A percentile compares a stretch with the other conserved stretches of the same genome.
Evolutionary conservation across 495 filamentous ascomycete genomes (phyloP).

Genomic region (Platismatia glauca): DNA sequence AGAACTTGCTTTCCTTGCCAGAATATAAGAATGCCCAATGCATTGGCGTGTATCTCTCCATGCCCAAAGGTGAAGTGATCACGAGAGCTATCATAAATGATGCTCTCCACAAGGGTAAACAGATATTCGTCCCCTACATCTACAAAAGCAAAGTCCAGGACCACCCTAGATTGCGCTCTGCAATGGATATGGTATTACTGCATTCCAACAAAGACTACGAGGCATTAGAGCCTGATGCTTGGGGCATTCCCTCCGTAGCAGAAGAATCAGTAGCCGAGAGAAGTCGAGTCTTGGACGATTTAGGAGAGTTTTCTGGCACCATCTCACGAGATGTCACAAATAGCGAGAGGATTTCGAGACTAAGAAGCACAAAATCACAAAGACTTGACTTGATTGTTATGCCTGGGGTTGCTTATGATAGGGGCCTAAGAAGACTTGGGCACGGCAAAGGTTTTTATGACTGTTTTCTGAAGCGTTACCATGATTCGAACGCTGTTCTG

Average conservation of each 20-base stretch:
- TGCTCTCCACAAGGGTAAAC: slow-evolving; percentile 67
- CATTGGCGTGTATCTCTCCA: slow-evolving; percentile 84
- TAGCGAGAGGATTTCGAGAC: not conserved
- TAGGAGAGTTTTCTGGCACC: not conserved
- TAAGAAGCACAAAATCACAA: not conserved
- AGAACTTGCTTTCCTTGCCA: slow-evolving; percentile 48
- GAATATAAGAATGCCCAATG: slow-evolving; percentile 62
- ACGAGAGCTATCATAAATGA: slow-evolving; percentile 72
- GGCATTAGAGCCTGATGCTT: slow-evolving; percentile 63
- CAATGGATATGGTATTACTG: slow-evolving; percentile 92
- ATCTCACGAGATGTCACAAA: not conserved
- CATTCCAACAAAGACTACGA: slow-evolving; percentile 65
- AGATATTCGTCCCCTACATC: slow-evolving; percentile 86
- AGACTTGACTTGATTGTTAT: slow-evolving; percentile 68
- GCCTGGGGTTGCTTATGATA: slow-evolving; percentile 90
- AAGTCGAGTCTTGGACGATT: slow-evolving; percentile 55
- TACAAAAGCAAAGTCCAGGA: slow-evolving; percentile 46
- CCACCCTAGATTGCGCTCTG: slow-evolving; percentile 39
- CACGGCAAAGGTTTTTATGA: slow-evolving; percentile 99
- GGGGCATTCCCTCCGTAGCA: slow-evolving; percentile 83
- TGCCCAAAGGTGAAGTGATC: slow-evolving; percentile 75
- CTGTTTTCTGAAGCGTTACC: slow-evolving; percentile 71
- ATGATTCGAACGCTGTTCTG: slow-evolving; percentile 28
- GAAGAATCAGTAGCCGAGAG: slow-evolving; percentile 50
- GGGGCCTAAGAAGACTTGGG: slow-evolving; percentile 64